phyloP scores from a whole-genome alignment of 2,329 filamentous ascomycete genomes.

The Neonectria sp. region DNA sequence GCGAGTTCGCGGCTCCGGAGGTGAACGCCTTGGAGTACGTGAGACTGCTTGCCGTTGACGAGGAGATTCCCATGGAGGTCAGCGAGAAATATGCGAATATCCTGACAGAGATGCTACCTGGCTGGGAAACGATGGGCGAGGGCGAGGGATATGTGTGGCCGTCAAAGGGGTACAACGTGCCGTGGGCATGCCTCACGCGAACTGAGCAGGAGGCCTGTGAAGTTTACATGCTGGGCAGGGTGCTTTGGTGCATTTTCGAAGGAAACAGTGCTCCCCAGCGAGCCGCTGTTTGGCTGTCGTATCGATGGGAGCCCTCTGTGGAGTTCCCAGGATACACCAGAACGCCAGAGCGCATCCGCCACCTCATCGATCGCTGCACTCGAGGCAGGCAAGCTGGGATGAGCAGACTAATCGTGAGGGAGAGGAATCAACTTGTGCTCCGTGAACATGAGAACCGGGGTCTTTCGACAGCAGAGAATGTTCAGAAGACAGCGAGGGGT shows the following conservation, averaged over 20 bases:
- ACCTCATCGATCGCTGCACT: constrained; percentile 68
- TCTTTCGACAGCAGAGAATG: constrained; percentile 53
- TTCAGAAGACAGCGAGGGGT: constrained; percentile 56
- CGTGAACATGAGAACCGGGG: constrained; percentile 51
- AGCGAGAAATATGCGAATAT: constrained; percentile 58
- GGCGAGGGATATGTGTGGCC: constrained; percentile 65
- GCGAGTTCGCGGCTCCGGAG: constrained; percentile 73
- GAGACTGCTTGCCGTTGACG: constrained; percentile 66
- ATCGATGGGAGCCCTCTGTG: constrained; percentile 68
- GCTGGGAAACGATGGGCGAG: constrained; percentile 59
- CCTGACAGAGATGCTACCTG: constrained; percentile 61
- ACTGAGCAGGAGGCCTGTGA: constrained; percentile 70
- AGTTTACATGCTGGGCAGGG: constrained; percentile 74
- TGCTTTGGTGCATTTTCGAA: constrained; percentile 76
- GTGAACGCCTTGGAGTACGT: constrained; percentile 73
- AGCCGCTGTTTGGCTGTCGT: constrained; percentile 72
- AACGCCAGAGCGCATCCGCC: constrained; percentile 62
- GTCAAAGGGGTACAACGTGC: constrained; percentile 66
- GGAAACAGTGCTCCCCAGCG: constrained; percentile 71
- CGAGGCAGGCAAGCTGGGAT: constrained; percentile 62
- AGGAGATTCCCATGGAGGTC: constrained; percentile 59
- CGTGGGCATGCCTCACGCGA: constrained; percentile 68
- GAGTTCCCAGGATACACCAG: constrained; percentile 69
- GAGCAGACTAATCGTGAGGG: constrained; percentile 61
- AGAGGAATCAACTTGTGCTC: constrained; percentile 63